Evolutionary conservation across 192 early-diverging fungal genomes (phyloP), one percentile per base, ranked within the genome.

Genomic region (Coemansia sp.): DNA sequence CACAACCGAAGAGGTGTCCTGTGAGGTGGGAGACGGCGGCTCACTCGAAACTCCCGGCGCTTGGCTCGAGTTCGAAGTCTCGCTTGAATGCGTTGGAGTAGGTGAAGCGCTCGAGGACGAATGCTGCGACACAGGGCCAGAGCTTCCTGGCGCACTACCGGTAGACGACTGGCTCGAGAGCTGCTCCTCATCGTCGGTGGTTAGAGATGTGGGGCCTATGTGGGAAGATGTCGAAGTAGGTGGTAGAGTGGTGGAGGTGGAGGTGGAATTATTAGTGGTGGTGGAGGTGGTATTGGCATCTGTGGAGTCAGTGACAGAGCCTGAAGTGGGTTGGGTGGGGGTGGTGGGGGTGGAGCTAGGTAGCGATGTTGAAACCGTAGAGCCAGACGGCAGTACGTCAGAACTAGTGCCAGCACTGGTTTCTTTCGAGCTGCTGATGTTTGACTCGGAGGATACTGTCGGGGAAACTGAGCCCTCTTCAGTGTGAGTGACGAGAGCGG

Each of bases 341-440:
- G 37, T 23, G 37, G 47, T 14, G n/a, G 50, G n/a, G 44, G 40
- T 21, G 40, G 55, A 32, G 26, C 7, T 53, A 10, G 52, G 16
- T 37, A 21, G 30, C 3, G 58, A 7, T 39, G 58, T 38, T 33
- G 58, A 19, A 38, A 0, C 33, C 7, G 17, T n/a, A 37, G 58
- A 60, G 30, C 14, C 33, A 60, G 28, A 60, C 58, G 58, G n/a
- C 33, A 38, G 35, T n/a, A 35, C 17, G 58, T 60, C n/a, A n/a
- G 58, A 60, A 33, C 58, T 60, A 60, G 58, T 60, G 58, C 58
- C 35, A 60, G 33, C 58, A 60, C 58, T 60, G 8, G 58, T 60
- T 33, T n/a, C 58, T 6, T 35, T 11, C 44, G 16, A 28, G 28
- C 55, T 49, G 33, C 43, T 65, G 47, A 10, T 37, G 33, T n/a